These are phyloP conservation scores for Rutstroemia sp. DNA, from an alignment of 2,329 filamentous ascomycete species.

Conservation along the genomic window DNA sequence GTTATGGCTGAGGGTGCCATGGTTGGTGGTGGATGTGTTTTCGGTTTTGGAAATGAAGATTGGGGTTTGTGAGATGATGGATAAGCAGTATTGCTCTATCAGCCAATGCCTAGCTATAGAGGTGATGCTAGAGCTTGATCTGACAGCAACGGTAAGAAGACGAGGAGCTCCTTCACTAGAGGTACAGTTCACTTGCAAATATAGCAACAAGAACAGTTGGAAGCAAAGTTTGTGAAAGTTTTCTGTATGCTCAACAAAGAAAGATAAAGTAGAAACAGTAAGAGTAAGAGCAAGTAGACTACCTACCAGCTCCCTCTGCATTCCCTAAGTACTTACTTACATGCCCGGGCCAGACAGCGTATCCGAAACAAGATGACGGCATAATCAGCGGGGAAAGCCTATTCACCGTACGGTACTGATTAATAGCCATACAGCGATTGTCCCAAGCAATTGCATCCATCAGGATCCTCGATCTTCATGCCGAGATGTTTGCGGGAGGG, in stretches of 20 bases:
- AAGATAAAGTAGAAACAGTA: no score
- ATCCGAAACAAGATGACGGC: not conserved
- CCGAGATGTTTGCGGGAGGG: no score
- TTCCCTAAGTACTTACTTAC: no score
- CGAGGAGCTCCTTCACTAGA: not conserved
- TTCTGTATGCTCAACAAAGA: no score
- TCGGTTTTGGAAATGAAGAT: not conserved
- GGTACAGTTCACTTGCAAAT: not conserved
- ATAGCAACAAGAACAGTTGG: not conserved
- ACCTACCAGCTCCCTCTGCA: no score
- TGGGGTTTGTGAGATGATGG: not conserved
- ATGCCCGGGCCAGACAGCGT: not conserved
- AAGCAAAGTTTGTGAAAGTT: no score
- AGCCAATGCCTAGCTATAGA: not conserved
- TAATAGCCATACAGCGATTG: not conserved
- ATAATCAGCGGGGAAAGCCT: not conserved
- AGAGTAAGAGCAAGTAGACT: no score
- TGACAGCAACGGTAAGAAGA: not conserved
- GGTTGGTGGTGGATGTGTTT: not conserved
- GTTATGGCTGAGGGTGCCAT: slow-evolving; percentile 23
- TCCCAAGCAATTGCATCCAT: not conserved
- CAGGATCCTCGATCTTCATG: not conserved
- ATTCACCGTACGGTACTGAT: not conserved
- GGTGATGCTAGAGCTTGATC: not conserved
- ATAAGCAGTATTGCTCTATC: not conserved